Percentiles rank a stretch among this genome's conserved stretches.
phyloP scores from a whole-genome alignment of 2,329 filamentous ascomycete genomes.

The Pochonia chlamydosporia region DNA sequence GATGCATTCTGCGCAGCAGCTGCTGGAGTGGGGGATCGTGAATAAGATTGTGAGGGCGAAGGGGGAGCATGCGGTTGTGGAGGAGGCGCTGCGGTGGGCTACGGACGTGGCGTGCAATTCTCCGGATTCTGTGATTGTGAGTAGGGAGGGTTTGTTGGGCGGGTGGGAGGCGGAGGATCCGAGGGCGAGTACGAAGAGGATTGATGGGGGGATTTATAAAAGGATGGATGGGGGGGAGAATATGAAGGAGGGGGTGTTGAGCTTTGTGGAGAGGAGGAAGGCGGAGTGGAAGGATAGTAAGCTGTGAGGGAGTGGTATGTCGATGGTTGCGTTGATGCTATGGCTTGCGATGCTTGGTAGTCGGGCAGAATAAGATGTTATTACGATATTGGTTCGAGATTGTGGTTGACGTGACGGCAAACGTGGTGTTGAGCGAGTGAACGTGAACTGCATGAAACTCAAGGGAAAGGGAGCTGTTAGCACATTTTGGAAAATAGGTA shows the following conservation, averaged over 20 bases:
- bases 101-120: slow-evolving; percentile 57
- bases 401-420: no score
- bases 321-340: no score
- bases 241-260: slow-evolving; percentile 56
- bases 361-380: no score
- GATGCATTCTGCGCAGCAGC: slow-evolving; percentile 52
- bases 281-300: slow-evolving; percentile 63
- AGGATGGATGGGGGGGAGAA: slow-evolving; percentile 1
- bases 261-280: slow-evolving; percentile 71
- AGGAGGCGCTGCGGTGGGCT: slow-evolving; percentile 57
- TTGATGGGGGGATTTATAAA: slow-evolving; percentile 53
- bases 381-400: no score
- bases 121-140: slow-evolving; percentile 72
- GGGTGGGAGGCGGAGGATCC: slow-evolving; percentile 67
- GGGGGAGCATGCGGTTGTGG: slow-evolving; percentile 37
- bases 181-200: slow-evolving; percentile 52
- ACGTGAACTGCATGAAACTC: no score
- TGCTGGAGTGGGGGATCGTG: slow-evolving; percentile 62
- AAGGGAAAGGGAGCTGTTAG: no score
- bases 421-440: no score
- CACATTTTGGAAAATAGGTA: no score
- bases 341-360: no score
- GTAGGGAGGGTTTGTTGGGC: slow-evolving; percentile 61
- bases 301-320: slow-evolving; percentile 31
- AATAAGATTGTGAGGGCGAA: slow-evolving; percentile 51